Evolutionary conservation across 2,329 filamentous ascomycete genomes (phyloP), one percentile per base, ranked within the genome.

Genomic region (Microdochium bolleyi): DNA sequence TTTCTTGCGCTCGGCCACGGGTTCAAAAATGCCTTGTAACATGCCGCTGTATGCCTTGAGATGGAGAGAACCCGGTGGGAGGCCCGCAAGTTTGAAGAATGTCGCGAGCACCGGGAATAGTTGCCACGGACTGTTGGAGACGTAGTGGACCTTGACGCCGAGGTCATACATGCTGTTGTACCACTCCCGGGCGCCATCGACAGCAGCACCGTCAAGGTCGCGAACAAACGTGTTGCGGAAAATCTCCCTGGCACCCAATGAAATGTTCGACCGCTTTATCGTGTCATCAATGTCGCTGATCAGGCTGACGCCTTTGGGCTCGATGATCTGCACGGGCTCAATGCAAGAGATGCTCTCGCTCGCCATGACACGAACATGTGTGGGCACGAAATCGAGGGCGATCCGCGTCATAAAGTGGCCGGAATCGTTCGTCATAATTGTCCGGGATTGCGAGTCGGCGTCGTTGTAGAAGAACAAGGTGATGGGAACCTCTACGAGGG

Each of bases 71-170:
- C 94, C 95, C 1, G 82, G 82, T 0, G 94, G 94, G 1, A 99
- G 73, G 1, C 88, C 88, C 7, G 88, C 88, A 41, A 87, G 71
- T 58, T 85, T 83, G 67, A 97, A 95, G 66, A 88, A 99, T 51
- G 82, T 89, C 4, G 89, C 87, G 11, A 99, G 74, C 2, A 97
- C 83, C 0, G 94, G 94, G 61, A 89, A 99, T 7, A 99, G 78
- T 67, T 99, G 95, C 95, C 95, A 99, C 0, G 94, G 94, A 50
- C 92, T 95, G 69, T 99, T 99, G n/a, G 94, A 99, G 58, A 96
- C 95, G 67, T 99, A 99, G 66, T 99, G 95, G 51, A 99, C 80
- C 61, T 85, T 83, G 24, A 97, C 92, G 19, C 92, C 91, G 72
- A 92, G 83, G 21, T 84, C 76, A 38, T 87, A 79, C 70, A 99